Percentiles rank a stretch among this genome's conserved stretches.
Conservation (phyloP, 2,329 filamentous ascomycete genomes). For the Aaosphaeria arxii region DNA sequence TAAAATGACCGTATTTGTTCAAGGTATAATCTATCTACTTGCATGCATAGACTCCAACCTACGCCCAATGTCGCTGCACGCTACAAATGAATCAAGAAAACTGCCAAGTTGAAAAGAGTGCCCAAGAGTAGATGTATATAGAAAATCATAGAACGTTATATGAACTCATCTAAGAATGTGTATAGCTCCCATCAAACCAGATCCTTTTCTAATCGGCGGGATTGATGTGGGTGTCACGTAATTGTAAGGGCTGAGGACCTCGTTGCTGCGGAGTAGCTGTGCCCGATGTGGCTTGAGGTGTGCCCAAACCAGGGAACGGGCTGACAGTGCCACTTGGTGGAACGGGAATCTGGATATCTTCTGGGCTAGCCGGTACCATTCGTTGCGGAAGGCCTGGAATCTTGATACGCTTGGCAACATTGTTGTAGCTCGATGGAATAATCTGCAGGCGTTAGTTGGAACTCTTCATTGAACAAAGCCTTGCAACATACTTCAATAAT, state of each 20-base stretch:
- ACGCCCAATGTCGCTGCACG: too few species aligned
- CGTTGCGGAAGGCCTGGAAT: constrained; percentile 67
- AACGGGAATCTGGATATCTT: constrained; percentile 77
- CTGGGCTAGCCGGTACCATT: constrained; percentile 73
- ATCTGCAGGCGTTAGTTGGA: constrained; percentile 52
- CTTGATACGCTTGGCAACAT: constrained; percentile 85
- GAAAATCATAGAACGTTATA: too few species aligned
- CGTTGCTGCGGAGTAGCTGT: constrained; percentile 18
- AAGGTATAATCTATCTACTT: too few species aligned
- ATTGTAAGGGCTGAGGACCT: constrained; percentile 18
- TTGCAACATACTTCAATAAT: constrained; percentile 73
- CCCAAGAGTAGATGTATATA: too few species aligned
- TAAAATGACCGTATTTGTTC: too few species aligned
- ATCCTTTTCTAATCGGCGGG: constrained; percentile 17
- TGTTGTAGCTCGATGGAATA: constrained; percentile 95
- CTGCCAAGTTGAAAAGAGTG: too few species aligned
- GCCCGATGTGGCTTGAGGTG: constrained; percentile 26
- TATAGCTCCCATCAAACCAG: neutral
- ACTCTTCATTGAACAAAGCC: constrained; percentile 1
- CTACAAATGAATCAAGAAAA: too few species aligned
- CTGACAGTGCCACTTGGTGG: constrained; percentile 54
- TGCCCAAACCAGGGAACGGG: constrained; percentile 42
- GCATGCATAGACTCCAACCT: too few species aligned
- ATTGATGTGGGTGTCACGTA: constrained; percentile 29
- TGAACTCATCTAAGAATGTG: neutral